phyloP scores from a whole-genome alignment of 495 filamentous ascomycete genomes.

The Neurospora sp. region DNA sequence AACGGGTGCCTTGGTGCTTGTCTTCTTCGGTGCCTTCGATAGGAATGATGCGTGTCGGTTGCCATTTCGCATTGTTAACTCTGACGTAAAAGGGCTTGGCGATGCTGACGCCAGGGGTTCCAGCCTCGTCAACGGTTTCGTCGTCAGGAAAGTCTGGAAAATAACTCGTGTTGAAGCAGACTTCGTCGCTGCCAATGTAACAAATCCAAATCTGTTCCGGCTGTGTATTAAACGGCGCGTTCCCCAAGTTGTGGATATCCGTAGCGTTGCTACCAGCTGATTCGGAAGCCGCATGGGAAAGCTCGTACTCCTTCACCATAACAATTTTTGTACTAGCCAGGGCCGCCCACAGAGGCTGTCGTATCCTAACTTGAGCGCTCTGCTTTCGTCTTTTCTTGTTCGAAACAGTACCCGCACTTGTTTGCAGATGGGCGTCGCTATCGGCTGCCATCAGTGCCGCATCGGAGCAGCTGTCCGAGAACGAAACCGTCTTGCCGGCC shows the following conservation, averaged over 20 bases:
- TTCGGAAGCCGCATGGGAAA: conserved; percentile 67
- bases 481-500: conserved; percentile 31
- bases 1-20: conserved; percentile 36
- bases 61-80: conserved; percentile 84
- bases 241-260: conserved; percentile 70
- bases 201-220: conserved; percentile 81
- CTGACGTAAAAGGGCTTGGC: conserved; percentile 75
- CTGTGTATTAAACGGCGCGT: conserved; percentile 59
- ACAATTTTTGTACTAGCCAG: conserved; percentile 91
- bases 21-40: conserved; percentile 46
- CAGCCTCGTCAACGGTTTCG: conserved; percentile 10
- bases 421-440: conserved; percentile 30
- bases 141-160: conserved; percentile 33
- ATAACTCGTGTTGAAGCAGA: conserved; percentile 70
- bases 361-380: conserved; percentile 76
- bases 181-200: conserved; percentile 68
- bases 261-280: conserved; percentile 63
- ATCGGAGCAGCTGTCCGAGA: conserved; percentile 26
- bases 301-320: conserved; percentile 84
- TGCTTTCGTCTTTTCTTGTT: conserved; percentile 83
- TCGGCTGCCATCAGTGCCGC: conserved; percentile 36
- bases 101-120: conserved; percentile 42
- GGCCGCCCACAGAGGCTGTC: conserved; percentile 90
- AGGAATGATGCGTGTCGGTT: conserved; percentile 60
- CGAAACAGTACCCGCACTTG: conserved; percentile 21